phyloP scores from a whole-genome alignment of 176 grass and related monocot species.

The Oryza coarctata region DNA sequence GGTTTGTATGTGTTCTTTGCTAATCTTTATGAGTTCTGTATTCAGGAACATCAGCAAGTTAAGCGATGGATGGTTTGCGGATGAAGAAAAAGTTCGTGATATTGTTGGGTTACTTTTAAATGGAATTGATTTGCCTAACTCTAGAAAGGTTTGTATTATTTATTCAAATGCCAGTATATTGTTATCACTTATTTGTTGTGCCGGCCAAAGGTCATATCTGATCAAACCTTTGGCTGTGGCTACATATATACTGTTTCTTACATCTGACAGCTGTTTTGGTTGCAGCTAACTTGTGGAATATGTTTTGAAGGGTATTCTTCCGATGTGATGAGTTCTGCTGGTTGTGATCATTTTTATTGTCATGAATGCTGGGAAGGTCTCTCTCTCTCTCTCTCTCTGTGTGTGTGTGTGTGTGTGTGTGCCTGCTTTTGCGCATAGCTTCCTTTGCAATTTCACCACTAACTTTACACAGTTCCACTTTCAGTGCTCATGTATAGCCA shows the following conservation, averaged over 20 bases:
- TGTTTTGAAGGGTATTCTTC: conserved; percentile 78
- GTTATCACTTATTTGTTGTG: conserved; percentile 12
- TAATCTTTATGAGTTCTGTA: conserved; percentile 18
- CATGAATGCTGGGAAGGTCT: conserved; percentile 84
- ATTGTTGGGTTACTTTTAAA: conserved; percentile 63
- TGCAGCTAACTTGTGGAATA: conserved; percentile 92
- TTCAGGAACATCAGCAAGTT: conserved; percentile 73
- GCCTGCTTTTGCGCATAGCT: background rate
- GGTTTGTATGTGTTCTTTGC: background rate
- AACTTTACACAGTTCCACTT: background rate
- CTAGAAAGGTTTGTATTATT: conserved; percentile 43
- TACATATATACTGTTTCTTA: conserved; percentile 22
- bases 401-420: background rate
- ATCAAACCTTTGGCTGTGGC: background rate
- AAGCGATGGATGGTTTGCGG: conserved; percentile 79
- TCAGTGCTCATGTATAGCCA: background rate
- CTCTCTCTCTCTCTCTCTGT: background rate
- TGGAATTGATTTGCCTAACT: conserved; percentile 30
- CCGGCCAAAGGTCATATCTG: background rate
- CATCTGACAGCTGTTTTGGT: conserved; percentile 43
- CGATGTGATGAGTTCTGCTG: conserved; percentile 51
- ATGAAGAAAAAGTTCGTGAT: conserved; percentile 74
- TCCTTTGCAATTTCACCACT: background rate
- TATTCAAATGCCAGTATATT: conserved; percentile 13
- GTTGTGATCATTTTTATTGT: conserved; percentile 84